These are phyloP conservation scores for Acer saccharum DNA, from an alignment of 345 rosid species.

Conservation along the genomic window DNA sequence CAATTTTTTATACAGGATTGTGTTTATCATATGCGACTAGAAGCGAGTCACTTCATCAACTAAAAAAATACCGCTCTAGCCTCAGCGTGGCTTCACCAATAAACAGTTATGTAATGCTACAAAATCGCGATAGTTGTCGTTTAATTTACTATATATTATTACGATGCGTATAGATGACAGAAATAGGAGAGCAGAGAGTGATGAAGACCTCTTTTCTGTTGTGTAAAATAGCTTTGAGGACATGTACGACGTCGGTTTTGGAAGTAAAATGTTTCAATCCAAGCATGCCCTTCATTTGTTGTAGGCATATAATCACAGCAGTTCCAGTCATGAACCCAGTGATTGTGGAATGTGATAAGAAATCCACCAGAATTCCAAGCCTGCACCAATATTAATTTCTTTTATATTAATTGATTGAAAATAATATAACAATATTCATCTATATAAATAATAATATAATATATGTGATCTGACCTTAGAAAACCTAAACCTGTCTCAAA, in stretches of 20 bases:
- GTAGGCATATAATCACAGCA: conserved; percentile 69
- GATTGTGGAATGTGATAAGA: conserved; percentile 87
- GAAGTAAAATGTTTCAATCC: conserved; percentile 70
- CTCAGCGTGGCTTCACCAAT: no score
- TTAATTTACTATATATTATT: no score
- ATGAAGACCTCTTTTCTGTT: conserved; percentile 55
- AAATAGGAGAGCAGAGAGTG: no score
- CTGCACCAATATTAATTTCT: conserved; percentile 29
- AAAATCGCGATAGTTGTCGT: no score
- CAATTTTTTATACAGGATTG: no score
- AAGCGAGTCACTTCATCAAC: no score
- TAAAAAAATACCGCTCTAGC: no score
- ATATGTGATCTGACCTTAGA: conserved; percentile 45
- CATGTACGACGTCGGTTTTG: conserved; percentile 72
- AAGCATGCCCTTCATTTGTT: conserved; percentile 82
- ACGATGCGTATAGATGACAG: no score
- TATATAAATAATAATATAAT: no score
- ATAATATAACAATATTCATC: background rate
- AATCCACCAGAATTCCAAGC: conserved; percentile 84
- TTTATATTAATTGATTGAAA: background rate
- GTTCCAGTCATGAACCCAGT: conserved; percentile 95
- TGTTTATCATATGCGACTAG: no score
- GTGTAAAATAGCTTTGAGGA: conserved; percentile 49
- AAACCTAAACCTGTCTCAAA: conserved; percentile 65
- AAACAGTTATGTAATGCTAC: no score